A percentile compares a stretch with the other conserved stretches of the same genome.
Conservation (phyloP, 2,329 filamentous ascomycete species). For the Emmonsia crescens region DNA sequence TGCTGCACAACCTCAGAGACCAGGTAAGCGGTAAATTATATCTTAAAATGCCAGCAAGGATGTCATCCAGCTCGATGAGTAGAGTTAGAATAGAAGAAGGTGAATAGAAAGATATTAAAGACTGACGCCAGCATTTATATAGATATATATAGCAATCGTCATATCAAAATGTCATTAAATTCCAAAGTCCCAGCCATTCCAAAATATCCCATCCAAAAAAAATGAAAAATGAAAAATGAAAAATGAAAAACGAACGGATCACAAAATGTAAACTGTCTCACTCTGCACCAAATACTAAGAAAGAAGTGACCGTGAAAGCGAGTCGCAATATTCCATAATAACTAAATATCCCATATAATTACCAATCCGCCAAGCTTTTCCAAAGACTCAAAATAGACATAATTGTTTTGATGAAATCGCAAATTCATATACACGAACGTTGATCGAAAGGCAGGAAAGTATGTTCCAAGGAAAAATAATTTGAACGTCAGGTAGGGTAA, state of each 20-base stretch:
- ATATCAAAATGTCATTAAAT: neutral
- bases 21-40: neutral
- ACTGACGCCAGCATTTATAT: neutral
- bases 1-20: neutral
- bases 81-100: neutral
- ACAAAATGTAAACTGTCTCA: neutral
- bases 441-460: neutral
- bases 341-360: neutral
- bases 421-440: neutral
- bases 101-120: neutral
- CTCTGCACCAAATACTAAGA: neutral
- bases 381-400: neutral
- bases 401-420: neutral
- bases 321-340: neutral
- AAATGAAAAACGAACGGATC: neutral
- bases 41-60: neutral
- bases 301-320: neutral
- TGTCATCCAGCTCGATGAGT: neutral
- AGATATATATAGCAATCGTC: neutral
- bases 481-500: neutral
- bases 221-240: neutral
- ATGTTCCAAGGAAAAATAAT: neutral
- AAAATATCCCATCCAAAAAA: neutral
- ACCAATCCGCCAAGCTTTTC: neutral
- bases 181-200: slow-evolving; percentile 1